phyloP scores from a whole-genome alignment of 2,329 filamentous ascomycete species.

The Fusarium scirpi region DNA sequence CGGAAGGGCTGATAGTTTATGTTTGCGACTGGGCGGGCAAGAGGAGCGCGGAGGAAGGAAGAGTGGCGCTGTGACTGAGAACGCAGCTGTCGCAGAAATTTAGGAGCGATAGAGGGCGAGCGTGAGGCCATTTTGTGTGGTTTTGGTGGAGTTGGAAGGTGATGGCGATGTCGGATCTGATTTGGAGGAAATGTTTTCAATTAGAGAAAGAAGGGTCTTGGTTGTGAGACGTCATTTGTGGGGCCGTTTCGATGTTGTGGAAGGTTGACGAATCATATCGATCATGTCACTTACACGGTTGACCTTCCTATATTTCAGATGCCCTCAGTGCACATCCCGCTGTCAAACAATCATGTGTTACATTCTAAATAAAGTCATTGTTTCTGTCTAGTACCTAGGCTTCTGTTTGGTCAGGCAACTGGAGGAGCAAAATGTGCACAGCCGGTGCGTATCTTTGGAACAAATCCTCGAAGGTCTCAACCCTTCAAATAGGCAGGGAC shows the following conservation, averaged over 20 bases:
- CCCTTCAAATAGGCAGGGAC: not conserved
- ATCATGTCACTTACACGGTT: constrained; percentile 27
- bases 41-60: constrained; percentile 23
- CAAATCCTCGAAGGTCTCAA: not conserved
- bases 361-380: not conserved
- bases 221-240: constrained; percentile 42
- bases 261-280: constrained; percentile 36
- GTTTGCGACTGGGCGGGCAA: constrained; percentile 15
- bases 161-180: constrained; percentile 15
- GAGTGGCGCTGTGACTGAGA: constrained; percentile 29
- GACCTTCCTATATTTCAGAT: not conserved
- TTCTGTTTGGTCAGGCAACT: not conserved
- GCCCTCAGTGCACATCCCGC: not conserved
- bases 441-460: not conserved
- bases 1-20: constrained; percentile 38
- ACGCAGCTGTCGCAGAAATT: constrained; percentile 37
- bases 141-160: constrained; percentile 6
- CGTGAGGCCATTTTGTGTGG: constrained; percentile 48
- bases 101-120: constrained; percentile 34
- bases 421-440: not conserved
- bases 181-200: constrained; percentile 38
- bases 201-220: constrained; percentile 20
- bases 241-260: constrained; percentile 9
- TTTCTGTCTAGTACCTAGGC: not conserved
- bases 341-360: not conserved